Percentiles rank a stretch among this genome's conserved stretches.
Conservation (phyloP, 2,329 filamentous ascomycete species). For the Colletotrichum sublineola region DNA sequence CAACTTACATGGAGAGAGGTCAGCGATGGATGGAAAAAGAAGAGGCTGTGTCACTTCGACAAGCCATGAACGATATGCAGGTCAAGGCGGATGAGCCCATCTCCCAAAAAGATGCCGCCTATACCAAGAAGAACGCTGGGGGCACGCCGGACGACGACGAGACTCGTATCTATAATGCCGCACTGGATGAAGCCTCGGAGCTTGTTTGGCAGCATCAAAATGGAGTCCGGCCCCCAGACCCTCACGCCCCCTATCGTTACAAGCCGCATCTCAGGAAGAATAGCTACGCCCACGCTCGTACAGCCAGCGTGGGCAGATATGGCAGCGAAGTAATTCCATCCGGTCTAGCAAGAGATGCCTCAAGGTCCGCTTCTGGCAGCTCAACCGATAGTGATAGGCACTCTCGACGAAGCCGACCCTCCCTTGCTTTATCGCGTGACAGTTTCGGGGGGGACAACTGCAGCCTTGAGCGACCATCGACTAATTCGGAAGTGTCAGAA, state of each 20-base stretch:
- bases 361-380: constrained; percentile 65
- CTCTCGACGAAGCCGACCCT: constrained; percentile 51
- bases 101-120: constrained; percentile 38
- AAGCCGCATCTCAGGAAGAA: constrained; percentile 77
- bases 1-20: constrained; percentile 80
- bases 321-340: constrained; percentile 61
- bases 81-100: constrained; percentile 55
- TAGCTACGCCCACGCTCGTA: constrained; percentile 77
- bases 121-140: constrained; percentile 32
- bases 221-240: constrained; percentile 62
- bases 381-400: constrained; percentile 63
- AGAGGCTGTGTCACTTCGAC: constrained; percentile 77
- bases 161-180: constrained; percentile 74
- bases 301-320: constrained; percentile 68
- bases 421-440: constrained; percentile 40
- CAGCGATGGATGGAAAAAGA: constrained; percentile 86
- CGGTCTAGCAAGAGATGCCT: constrained; percentile 59
- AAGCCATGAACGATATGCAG: constrained; percentile 81
- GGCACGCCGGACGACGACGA: constrained; percentile 68
- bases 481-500: constrained; percentile 43
- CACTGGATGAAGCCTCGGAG: constrained; percentile 82
- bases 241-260: constrained; percentile 76
- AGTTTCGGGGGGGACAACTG: constrained; percentile 12
- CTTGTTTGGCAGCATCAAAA: constrained; percentile 83
- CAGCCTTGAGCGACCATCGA: constrained; percentile 42